Percentiles rank a stretch among this genome's conserved stretches.
Conservation (phyloP, 2,329 filamentous ascomycete genomes). For the Colletotrichum salicis region DNA sequence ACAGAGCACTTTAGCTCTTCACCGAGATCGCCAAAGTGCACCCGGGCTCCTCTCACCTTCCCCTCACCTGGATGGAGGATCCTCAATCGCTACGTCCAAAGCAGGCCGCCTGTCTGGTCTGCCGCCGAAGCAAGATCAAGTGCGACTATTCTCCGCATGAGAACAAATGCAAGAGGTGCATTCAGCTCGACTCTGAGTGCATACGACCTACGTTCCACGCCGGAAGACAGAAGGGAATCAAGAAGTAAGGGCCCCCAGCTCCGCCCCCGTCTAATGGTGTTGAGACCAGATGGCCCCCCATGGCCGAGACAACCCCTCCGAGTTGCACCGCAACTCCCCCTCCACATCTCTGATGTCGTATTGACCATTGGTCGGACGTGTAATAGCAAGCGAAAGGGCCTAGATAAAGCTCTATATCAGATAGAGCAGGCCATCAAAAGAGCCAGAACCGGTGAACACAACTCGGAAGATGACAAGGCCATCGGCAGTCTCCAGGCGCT, state of each 20-base stretch:
- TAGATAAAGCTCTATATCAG: constrained; percentile 79
- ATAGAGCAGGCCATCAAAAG: constrained; percentile 76
- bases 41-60: constrained; percentile 31
- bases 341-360: not conserved
- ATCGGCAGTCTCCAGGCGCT: constrained; percentile 55
- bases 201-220: constrained; percentile 78
- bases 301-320: not conserved
- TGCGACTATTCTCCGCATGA: constrained; percentile 67
- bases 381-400: constrained; percentile 75
- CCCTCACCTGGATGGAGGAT: constrained; percentile 37
- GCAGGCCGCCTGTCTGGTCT: constrained; percentile 70
- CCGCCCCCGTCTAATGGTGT: not conserved
- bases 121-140: constrained; percentile 74
- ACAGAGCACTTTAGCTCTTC: constrained; percentile 6
- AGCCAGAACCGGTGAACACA: constrained; percentile 57
- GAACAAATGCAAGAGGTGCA: constrained; percentile 69
- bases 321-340: not conserved
- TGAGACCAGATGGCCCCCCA: not conserved
- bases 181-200: constrained; percentile 68
- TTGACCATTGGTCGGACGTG: not conserved
- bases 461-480: constrained; percentile 57
- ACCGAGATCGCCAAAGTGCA: constrained; percentile 32
- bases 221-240: constrained; percentile 79
- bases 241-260: constrained; percentile 66
- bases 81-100: constrained; percentile 38